Base-by-base conservation (phyloP, 2,329 filamentous ascomycete species). In the Mollisia scopiformis region DNA sequence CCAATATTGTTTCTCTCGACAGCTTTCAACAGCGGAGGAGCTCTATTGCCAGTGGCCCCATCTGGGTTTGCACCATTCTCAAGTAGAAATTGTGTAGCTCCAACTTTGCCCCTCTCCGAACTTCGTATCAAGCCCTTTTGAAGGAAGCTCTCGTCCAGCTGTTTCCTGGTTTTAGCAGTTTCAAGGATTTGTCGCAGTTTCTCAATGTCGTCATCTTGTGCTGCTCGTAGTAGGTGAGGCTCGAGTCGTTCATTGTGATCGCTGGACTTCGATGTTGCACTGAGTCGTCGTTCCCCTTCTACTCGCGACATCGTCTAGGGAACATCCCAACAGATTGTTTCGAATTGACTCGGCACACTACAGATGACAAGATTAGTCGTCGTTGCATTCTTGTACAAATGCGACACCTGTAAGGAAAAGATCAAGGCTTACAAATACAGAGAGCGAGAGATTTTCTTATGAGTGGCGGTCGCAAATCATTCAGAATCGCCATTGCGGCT, bases 201-300 rank as follows among this genome's bases (percentile, higher is more conserved):
- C 1, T 66, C 65, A 16, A 66, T 61, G 57, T 71, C 62, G 47
- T 69, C 67, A 6, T 52, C 63, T 43, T 69, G 66, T 23, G 65
- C 66, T 37, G 67, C 68, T 21, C 66, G 65, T 2, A 69, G 62
- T 7, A 71, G 30, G 21, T 67, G 63, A 25, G 67, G 67, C 54
- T 71, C 67, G 23, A 69, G 62, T 10, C 68, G 61, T 31, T 69
- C 65, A 46, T 64, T 65, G 37, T 68, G 65, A 33, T 68, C 65
- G 23, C 58, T 66, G 13, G 59, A 62, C 43, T 59, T 47, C 14
- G 67, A 69, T 43, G 61, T 50, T 19, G 66, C 65, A 31, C 64
- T 30, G 28, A 62, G 61, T 46, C 47, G 25, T 51, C 30, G 43
- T 11, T 56, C 58, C 28, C 58, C 58, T 19, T 56, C 19, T 51